Evolutionary conservation across 2,329 filamentous ascomycete genomes (phyloP).

Genomic region (Fusarium sp.): DNA sequence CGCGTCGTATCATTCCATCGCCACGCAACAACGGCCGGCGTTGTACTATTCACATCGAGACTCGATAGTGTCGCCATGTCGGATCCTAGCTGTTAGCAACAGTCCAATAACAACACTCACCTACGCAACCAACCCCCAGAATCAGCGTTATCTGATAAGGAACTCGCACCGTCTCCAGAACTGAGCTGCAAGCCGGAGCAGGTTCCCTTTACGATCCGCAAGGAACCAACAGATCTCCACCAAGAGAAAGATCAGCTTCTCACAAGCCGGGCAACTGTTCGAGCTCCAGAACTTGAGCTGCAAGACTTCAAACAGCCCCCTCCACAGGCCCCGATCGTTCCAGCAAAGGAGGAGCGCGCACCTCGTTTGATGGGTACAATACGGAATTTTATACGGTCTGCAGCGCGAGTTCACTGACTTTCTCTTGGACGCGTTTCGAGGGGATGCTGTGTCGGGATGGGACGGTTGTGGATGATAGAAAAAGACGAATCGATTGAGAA

Average conservation of each 20-base stretch:
- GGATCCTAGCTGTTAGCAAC: not conserved
- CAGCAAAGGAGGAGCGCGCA: not conserved
- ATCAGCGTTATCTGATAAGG: not conserved
- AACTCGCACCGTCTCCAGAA: not conserved
- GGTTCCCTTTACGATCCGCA: not conserved
- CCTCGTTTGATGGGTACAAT: not conserved
- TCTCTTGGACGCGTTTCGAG: not conserved
- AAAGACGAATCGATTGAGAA: too few relatives aligned
- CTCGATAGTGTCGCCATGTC: not conserved
- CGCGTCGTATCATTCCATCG: not conserved
- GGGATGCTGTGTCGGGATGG: not conserved
- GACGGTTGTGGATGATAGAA: not conserved
- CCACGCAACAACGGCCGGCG: constrained; percentile 8
- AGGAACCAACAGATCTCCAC: not conserved
- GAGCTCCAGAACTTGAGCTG: not conserved
- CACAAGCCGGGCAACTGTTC: not conserved
- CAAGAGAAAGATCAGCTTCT: not conserved
- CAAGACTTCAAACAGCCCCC: not conserved
- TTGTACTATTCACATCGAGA: not conserved
- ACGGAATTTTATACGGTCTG: not conserved
- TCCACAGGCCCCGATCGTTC: not conserved
- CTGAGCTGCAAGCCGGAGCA: constrained; percentile 5
- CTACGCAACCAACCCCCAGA: not conserved
- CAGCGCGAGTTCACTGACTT: not conserved
- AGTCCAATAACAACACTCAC: not conserved